Base-by-base conservation (phyloP, 2,329 filamentous ascomycete genomes). In the Trichoderma simmonsii region DNA sequence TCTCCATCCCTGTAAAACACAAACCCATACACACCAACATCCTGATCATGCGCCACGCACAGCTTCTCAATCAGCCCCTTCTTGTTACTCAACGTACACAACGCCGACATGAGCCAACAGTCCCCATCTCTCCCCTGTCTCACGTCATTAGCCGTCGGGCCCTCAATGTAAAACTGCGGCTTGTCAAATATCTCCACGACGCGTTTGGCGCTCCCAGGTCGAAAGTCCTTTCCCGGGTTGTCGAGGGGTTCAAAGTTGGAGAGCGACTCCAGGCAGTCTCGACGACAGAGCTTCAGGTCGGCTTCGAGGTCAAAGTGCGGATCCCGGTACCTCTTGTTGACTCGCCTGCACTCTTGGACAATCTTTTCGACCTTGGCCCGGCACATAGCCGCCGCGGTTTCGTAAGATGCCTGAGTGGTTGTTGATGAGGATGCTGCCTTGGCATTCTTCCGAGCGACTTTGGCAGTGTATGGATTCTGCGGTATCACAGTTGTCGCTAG, bases 321-420 rank as follows among this genome's bases (percentile, higher is more conserved):
- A 78, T 97, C 93, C 18, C 91, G 88, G 79, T 97, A 97, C 80
- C 94, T 95, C 77, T 94, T 91, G 80, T 97, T 97, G 71, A 94
- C 85, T 9, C 92, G 87, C 26, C 89, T 86, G 79, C 93, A 97
- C 77, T 90, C 88, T 71, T 85, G 84, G 63, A 89, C 85, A 72
- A 91, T 90, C 78, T 89, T 87, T 30, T 84, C 85, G 4, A 86
- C 92, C 82, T 87, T 92, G 71, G 87, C 87, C 69, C 84, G 86
- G 81, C 93, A 97, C 72, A 91, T 87, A 26, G 86, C 86, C 3
- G 86, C 89, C 0, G 93, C 93, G 76, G 93, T 89, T 69, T 93
- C 89, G 77, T 93, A 96, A 0, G 91, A 93, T 24, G 88, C 86
- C 59, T 88, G 85, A 0, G 89, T 89, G 72, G 86, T 88, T 68